Percentiles rank a stretch among this genome's conserved stretches.
phyloP scores from a whole-genome alignment of 2,329 filamentous ascomycete genomes.

The Thelonectria rubi region DNA sequence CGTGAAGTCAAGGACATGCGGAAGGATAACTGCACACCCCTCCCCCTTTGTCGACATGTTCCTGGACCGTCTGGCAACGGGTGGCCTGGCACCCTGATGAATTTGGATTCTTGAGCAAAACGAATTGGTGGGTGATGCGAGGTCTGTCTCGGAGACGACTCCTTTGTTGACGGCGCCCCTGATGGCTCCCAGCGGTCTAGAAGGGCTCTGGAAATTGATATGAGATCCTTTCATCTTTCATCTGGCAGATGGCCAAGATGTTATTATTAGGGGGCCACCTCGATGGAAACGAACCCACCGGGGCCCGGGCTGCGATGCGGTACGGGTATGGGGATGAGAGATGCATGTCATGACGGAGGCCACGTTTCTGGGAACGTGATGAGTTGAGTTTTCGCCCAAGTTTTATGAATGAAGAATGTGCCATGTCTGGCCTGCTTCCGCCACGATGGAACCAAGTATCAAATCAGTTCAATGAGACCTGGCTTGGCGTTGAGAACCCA shows the following conservation, averaged over 20 bases:
- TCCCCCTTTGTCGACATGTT: slow-evolving; percentile 7
- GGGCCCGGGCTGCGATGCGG: slow-evolving; percentile 24
- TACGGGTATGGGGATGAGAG: slow-evolving; percentile 24
- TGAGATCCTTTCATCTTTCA: slow-evolving; percentile 15
- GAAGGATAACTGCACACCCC: slow-evolving; percentile 37
- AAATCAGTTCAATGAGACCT: slow-evolving; percentile 7
- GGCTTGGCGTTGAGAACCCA: slow-evolving; percentile 12
- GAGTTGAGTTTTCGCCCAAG: slow-evolving; percentile 21
- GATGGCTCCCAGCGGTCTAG: slow-evolving; percentile 11
- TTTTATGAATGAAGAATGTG: slow-evolving; percentile 11
- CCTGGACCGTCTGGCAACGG: slow-evolving; percentile 9
- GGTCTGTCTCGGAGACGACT: not conserved
- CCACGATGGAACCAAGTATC: slow-evolving; percentile 22
- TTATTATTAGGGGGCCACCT: slow-evolving; percentile 8
- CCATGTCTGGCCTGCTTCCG: slow-evolving; percentile 17
- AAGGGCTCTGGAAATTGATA: slow-evolving; percentile 38
- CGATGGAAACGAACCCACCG: slow-evolving; percentile 23
- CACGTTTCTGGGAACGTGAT: slow-evolving; percentile 31
- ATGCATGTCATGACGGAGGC: slow-evolving; percentile 39
- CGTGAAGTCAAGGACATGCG: slow-evolving; percentile 20
- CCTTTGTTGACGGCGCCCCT: not conserved
- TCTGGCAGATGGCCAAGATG: slow-evolving; percentile 5
- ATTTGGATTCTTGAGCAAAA: slow-evolving; percentile 3
- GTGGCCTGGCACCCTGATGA: slow-evolving; percentile 5
- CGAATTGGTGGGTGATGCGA: slow-evolving; percentile 30